phyloP scores from a whole-genome alignment of 495 filamentous ascomycete species.

The Elasticomyces elasticus region DNA sequence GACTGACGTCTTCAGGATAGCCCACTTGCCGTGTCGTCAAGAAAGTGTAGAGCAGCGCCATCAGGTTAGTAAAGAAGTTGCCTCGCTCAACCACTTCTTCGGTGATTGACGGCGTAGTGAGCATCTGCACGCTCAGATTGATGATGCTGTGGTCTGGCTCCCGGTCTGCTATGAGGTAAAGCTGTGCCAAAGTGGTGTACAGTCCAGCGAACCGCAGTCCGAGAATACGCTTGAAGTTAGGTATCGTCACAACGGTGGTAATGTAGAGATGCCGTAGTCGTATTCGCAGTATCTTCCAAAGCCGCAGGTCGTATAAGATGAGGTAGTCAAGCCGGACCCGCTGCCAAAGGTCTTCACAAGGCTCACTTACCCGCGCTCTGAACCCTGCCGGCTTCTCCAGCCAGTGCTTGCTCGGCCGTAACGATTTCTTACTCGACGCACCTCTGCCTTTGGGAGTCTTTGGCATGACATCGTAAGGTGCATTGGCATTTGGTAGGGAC shows the following conservation, averaged over 20 bases:
- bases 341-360: slow-evolving; percentile 66
- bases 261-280: slow-evolving; percentile 91
- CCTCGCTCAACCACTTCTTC: slow-evolving; percentile 86
- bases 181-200: slow-evolving; percentile 84
- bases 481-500: slow-evolving; percentile 26
- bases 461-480: slow-evolving; percentile 29
- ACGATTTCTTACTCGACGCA: slow-evolving; percentile 12
- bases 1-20: slow-evolving; percentile 76
- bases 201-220: slow-evolving; percentile 84
- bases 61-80: slow-evolving; percentile 92
- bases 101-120: slow-evolving; percentile 92
- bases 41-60: slow-evolving; percentile 96
- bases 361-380: slow-evolving; percentile 5
- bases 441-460: slow-evolving; percentile 29
- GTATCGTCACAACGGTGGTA: slow-evolving; percentile 86
- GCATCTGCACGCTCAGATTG: slow-evolving; percentile 89
- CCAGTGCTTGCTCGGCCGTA: slow-evolving; percentile 67
- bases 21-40: slow-evolving; percentile 90
- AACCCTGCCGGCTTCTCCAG: slow-evolving; percentile 58
- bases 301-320: slow-evolving; percentile 85
- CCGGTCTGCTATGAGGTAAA: slow-evolving; percentile 92
- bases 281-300: slow-evolving; percentile 93
- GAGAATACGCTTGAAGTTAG: slow-evolving; percentile 91
- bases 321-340: slow-evolving; percentile 89
- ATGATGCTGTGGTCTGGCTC: slow-evolving; percentile 98